Evolutionary conservation across 1,284 basidiomycete genomes (phyloP).

Genomic region (Trichosporon ovoides): DNA sequence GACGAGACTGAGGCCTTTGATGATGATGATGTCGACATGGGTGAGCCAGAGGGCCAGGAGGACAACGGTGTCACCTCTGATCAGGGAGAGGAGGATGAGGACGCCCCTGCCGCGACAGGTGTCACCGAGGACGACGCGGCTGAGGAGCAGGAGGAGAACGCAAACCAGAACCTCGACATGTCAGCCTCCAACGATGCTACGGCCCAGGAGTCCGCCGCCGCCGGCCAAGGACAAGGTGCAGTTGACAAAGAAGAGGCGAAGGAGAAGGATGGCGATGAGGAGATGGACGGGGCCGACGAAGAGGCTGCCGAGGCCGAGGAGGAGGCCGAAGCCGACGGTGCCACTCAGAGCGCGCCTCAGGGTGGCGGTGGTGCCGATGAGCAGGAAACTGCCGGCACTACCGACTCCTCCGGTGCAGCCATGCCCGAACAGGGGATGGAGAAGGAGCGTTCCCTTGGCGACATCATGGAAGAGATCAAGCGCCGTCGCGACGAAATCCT

Average conservation of each 20-base stretch:
- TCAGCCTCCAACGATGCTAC: constrained; percentile 37
- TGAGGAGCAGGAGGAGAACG: constrained; percentile 28
- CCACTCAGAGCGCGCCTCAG: constrained; percentile 27
- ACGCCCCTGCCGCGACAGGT: constrained; percentile 39
- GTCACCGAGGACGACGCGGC: constrained; percentile 44
- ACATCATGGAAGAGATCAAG: constrained; percentile 76
- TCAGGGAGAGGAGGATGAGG: constrained; percentile 32
- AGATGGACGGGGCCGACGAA: constrained; percentile 22
- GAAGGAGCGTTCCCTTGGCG: constrained; percentile 75
- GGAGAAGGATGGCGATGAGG: constrained; percentile 38
- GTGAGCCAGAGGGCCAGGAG: constrained; percentile 29
- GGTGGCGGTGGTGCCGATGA: constrained; percentile 36
- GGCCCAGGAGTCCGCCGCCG: constrained; percentile 37
- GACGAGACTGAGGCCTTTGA: constrained; percentile 39
- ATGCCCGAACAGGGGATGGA: constrained; percentile 48
- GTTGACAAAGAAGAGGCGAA: constrained; percentile 31
- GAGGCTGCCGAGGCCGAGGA: constrained; percentile 26
- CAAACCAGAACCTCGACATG: constrained; percentile 39
- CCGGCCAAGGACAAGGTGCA: constrained; percentile 38
- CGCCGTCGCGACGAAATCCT: constrained; percentile 81
- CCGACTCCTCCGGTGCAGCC: constrained; percentile 40
- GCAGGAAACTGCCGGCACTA: constrained; percentile 37
- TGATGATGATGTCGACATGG: constrained; percentile 23
- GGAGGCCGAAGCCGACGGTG: constrained; percentile 22
- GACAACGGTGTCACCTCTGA: constrained; percentile 38